Base-by-base conservation (phyloP, 164 flowering plant genomes). In the Chimonanthus praecox region DNA sequence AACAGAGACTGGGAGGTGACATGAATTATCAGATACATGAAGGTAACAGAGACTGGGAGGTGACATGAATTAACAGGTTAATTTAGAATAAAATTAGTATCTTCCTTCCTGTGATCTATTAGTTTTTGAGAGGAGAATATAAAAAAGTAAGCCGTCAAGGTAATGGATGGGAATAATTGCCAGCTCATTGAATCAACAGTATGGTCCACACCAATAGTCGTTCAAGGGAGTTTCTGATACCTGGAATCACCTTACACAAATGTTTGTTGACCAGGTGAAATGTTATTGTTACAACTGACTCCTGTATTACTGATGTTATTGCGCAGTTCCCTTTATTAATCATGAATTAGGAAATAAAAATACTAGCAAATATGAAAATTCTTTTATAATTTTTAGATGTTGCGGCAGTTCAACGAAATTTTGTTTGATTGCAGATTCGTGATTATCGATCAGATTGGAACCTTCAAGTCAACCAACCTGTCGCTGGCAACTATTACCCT, bases 401-500 rank as follows among this genome's bases (percentile, higher is more conserved):
- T 65, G 15, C 45, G 43, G 46, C 49, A 45, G 15, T 44, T 46
- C 43, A 13, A 7, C 68, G 16, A 66, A 60, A 33, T 60, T 15
- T 71, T n/a, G 46, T 13, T 64, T 73, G 18, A 71, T 72, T 81
- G 80, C 95, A 94, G 99, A 81, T 92, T 80, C 94, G 92, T 51
- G 94, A 92, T 80, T 84, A 86, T 75, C 87, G 99, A 83, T 69
- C 80, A 58, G 99, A 94, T 72, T 94, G 99, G 99, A 81, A 92
- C 72, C 80, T 91, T 72, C 78, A 91, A 85, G 92, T 90, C 72
- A 84, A 89, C 82, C 92, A 94, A 84, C 97, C 90, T 45, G 73
- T 87, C 81, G 92, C 99, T 69, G 99, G 97, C 84, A 94, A 94
- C 78, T 94, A 92, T 80, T 94, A 92, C 75, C 99, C 97, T 5